Conservation (phyloP, 2,329 filamentous ascomycete genomes). For the Nothopassalora personata region DNA sequence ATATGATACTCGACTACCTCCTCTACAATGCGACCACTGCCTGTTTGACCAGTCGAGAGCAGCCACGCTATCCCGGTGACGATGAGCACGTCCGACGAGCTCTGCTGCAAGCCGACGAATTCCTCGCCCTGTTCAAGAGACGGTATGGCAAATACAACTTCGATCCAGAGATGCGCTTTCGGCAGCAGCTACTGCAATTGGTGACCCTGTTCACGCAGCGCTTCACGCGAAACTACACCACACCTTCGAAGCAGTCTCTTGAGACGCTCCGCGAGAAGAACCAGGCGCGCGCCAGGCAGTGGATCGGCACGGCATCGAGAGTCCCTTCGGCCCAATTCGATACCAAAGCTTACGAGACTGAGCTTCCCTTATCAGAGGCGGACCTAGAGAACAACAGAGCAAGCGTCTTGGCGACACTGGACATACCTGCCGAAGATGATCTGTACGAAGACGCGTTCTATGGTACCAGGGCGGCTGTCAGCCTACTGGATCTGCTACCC, state of each 20-base stretch:
- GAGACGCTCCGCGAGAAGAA: conserved; percentile 35
- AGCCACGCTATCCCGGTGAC: neutral
- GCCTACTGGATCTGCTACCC: conserved; percentile 41
- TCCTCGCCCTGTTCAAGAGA: conserved; percentile 40
- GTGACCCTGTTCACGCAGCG: conserved; percentile 42
- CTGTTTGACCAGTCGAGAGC: conserved; percentile 33
- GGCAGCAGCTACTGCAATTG: conserved; percentile 46
- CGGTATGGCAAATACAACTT: conserved; percentile 34
- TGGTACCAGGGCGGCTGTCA: conserved; percentile 32
- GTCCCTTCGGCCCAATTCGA: conserved; percentile 19
- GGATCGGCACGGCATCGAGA: conserved; percentile 26
- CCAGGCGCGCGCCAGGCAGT: neutral
- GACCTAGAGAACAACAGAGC: conserved; percentile 24
- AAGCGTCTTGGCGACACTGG: conserved; percentile 17
- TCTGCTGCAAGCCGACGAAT: conserved; percentile 34
- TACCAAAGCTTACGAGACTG: conserved; percentile 5
- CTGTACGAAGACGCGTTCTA: conserved; percentile 29
- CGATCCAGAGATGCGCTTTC: conserved; percentile 41
- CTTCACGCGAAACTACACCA: conserved; percentile 35
- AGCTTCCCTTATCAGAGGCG: conserved; percentile 4
- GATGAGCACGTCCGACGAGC: conserved; percentile 9
- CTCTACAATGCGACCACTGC: conserved; percentile 43
- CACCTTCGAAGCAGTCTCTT: conserved; percentile 35
- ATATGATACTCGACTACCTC: conserved; percentile 54
- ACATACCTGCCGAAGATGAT: conserved; percentile 23